These are phyloP conservation scores for Paramecium pentaurelia DNA, from an alignment of 73 alveolate genomes.

Conservation along the genomic window DNA sequence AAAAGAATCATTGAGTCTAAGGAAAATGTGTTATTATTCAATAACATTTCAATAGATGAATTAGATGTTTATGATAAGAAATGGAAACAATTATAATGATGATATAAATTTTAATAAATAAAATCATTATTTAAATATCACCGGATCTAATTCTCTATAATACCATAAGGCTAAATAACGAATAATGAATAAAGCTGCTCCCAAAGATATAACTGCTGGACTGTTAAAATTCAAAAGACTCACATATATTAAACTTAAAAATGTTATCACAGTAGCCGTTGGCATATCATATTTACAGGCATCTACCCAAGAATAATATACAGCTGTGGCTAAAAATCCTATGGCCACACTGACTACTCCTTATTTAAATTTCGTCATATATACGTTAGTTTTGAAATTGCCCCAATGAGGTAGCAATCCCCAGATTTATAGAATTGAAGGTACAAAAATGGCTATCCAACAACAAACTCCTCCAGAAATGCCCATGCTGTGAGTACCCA, in stretches of 20 bases:
- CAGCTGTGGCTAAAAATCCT: slow-evolving; percentile 6
- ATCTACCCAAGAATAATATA: background rate
- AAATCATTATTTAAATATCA: background rate
- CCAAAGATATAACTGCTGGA: background rate
- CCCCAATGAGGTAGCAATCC: slow-evolving; percentile 28
- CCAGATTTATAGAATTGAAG: slow-evolving; percentile 16
- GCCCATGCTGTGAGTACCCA: slow-evolving; percentile 20
- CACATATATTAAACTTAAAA: background rate
- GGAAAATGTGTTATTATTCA: background rate
- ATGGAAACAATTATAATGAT: background rate
- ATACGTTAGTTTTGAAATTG: background rate
- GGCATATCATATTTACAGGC: background rate
- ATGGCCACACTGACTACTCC: background rate
- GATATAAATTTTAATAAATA: background rate
- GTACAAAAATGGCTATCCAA: slow-evolving; percentile 23
- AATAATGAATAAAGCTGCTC: background rate
- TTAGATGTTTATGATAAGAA: background rate
- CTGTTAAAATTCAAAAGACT: slow-evolving; percentile 3
- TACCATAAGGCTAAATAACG: slow-evolving; percentile 32
- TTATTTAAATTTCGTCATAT: slow-evolving; percentile 5
- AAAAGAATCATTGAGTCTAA: background rate
- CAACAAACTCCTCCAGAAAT: background rate
- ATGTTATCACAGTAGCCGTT: background rate
- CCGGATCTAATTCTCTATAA: background rate
- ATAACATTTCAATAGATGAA: background rate